These are phyloP conservation scores for Daedalea quercina DNA, from an alignment of 768 basidiomycete genomes.

Conservation along the genomic window DNA sequence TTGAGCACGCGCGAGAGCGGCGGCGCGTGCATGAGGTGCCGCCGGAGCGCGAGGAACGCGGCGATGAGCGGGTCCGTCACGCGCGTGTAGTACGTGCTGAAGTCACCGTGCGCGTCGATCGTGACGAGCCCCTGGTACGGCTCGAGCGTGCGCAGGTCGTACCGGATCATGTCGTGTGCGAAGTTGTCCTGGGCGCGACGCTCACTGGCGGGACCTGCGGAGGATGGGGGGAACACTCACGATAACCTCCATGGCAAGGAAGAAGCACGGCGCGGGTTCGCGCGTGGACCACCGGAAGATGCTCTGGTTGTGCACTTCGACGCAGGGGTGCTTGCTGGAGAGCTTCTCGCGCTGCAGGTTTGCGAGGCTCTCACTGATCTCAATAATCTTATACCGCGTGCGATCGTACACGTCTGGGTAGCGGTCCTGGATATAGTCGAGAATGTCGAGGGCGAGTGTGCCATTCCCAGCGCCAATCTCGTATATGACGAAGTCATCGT, in stretches of 20 bases:
- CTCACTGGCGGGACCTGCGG: background rate
- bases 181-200: conserved; percentile 73
- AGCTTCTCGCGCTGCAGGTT: conserved; percentile 64
- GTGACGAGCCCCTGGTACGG: conserved; percentile 83
- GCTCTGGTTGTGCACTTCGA: conserved; percentile 65
- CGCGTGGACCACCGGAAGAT: conserved; percentile 78
- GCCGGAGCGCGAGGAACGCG: conserved; percentile 69
- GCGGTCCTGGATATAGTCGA: conserved; percentile 67
- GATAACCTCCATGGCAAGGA: conserved; percentile 92
- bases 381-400: conserved; percentile 90
- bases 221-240: conserved; percentile 39
- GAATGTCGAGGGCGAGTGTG: conserved; percentile 83
- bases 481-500: conserved; percentile 93
- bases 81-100: conserved; percentile 73
- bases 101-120: conserved; percentile 76
- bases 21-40: conserved; percentile 47
- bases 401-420: conserved; percentile 92
- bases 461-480: conserved; percentile 99
- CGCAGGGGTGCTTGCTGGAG: conserved; percentile 56
- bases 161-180: conserved; percentile 91
- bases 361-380: conserved; percentile 81
- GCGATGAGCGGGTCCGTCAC: conserved; percentile 80
- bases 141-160: conserved; percentile 69
- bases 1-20: conserved; percentile 52
- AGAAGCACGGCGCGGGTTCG: conserved; percentile 83